Base-by-base conservation (phyloP, 2,329 filamentous ascomycete genomes). In the Raffaelea ambrosiae region DNA sequence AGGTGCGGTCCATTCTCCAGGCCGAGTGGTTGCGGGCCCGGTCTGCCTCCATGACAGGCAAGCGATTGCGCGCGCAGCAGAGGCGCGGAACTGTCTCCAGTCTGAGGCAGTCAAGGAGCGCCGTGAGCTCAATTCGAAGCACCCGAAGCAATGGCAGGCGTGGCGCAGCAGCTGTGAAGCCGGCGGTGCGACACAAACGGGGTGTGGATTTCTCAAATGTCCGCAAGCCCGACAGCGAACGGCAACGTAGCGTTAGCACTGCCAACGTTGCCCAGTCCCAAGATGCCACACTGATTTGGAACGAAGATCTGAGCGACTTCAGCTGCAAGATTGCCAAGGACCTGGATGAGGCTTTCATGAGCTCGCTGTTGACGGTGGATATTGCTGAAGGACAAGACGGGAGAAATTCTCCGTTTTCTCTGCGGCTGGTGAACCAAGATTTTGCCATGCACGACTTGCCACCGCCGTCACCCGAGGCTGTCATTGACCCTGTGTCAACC, bases 271-370 rank as follows among this genome's bases (percentile, higher is more conserved):
- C 39, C 23, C 46, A 43, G 22, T 21, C 33, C 7, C 36, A 36
- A 16, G 47, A 51, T 49, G 16, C 47, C 35, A 50, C n/a, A 51
- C 63, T 44, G 56, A 68, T 38, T 65, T 74, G 56, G 83, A 58
- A 79, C 56, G 88, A 89, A 50, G 90, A 95, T 61, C 77, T 93
- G 47, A 77, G 88, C 7, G 84, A 91, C 57, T 84, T 94, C 49
- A 95, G 88, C 56, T 80, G 79, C 57, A 88, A 88, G 57, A 82
- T 96, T 52, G 88, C 88, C 44, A 88, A 88, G 63, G 87, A 93
- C 50, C 94, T 90, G 59, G 90, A 97, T 59, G 87, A 93, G 58
- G 90, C 90, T 1, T 96, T 97, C 69, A 90, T 88, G 59, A 81
- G 84, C 56, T 74, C 72, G 10, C 55, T 78, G 11, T 64, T 76